These are phyloP conservation scores for Phoma sp. DNA, from an alignment of 2,329 filamentous ascomycete species.

Conservation along the genomic window DNA sequence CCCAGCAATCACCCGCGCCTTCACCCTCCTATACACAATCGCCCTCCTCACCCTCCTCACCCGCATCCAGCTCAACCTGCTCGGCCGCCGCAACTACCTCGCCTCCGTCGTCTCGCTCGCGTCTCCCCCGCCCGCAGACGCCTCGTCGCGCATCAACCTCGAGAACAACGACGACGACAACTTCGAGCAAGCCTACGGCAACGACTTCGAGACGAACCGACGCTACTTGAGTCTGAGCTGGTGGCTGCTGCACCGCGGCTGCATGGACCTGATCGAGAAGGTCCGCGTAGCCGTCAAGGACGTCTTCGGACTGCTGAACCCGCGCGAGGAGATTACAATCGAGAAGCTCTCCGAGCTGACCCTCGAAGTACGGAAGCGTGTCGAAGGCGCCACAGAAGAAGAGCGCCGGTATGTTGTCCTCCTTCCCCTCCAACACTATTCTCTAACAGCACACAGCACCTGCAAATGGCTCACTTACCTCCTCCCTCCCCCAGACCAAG, in stretches of 20 bases:
- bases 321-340: conserved; percentile 85
- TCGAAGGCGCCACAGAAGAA: conserved; percentile 77
- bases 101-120: conserved; percentile 94
- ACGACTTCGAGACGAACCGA: conserved; percentile 94
- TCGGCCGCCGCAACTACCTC: conserved; percentile 92
- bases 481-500: conserved; percentile 78
- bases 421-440: not conserved
- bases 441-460: conserved; percentile 46
- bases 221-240: conserved; percentile 96
- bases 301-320: conserved; percentile 87
- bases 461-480: conserved; percentile 84
- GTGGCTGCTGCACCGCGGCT: conserved; percentile 95
- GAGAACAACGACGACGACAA: conserved; percentile 94
- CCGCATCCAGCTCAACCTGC: conserved; percentile 92
- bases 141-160: conserved; percentile 79
- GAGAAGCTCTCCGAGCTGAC: conserved; percentile 81
- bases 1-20: conserved; percentile 84
- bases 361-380: conserved; percentile 79
- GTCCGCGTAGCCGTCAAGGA: conserved; percentile 88
- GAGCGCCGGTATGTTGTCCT: conserved; percentile 60
- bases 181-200: conserved; percentile 80
- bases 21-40: conserved; percentile 91
- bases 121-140: conserved; percentile 67
- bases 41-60: conserved; percentile 90
- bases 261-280: conserved; percentile 79